Conservation (phyloP, 345 rosid species). For the Murraya koenigii region DNA sequence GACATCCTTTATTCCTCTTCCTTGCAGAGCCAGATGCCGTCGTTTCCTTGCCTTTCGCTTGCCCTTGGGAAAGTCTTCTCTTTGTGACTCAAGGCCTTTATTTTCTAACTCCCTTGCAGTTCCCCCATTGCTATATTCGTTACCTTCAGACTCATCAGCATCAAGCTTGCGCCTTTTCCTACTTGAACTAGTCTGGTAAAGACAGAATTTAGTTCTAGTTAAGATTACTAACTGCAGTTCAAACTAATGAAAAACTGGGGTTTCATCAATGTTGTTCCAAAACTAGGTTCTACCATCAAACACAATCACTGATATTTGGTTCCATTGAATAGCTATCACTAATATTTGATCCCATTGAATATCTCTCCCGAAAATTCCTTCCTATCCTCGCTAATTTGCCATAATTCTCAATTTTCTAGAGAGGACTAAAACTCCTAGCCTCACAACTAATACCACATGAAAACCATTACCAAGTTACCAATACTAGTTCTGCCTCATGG, state of each 20-base stretch:
- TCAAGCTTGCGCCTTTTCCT: constrained; percentile 82
- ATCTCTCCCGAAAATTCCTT: neutral
- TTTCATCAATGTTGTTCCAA: neutral
- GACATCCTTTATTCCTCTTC: constrained; percentile 70
- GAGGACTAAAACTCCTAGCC: neutral
- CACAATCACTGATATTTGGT: neutral
- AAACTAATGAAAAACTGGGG: neutral
- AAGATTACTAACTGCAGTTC: neutral
- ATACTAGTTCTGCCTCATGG: neutral
- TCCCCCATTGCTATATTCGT: constrained; percentile 50
- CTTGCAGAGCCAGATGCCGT: constrained; percentile 71
- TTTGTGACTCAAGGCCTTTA: constrained; percentile 57
- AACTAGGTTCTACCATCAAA: neutral
- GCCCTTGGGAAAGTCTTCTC: constrained; percentile 89
- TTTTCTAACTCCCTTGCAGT: constrained; percentile 40
- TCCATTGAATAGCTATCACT: neutral
- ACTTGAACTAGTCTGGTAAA: constrained; percentile 71
- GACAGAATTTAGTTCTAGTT: neutral
- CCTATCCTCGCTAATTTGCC: neutral
- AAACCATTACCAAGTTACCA: neutral
- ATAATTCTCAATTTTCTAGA: neutral
- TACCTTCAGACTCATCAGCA: constrained; percentile 75
- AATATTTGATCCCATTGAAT: neutral
- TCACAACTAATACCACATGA: neutral
- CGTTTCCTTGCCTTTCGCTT: constrained; percentile 89